Evolutionary conservation across 2,329 filamentous ascomycete species (phyloP), one percentile per base, ranked within the genome.

Genomic region (Cucurbitaria berberidis): DNA sequence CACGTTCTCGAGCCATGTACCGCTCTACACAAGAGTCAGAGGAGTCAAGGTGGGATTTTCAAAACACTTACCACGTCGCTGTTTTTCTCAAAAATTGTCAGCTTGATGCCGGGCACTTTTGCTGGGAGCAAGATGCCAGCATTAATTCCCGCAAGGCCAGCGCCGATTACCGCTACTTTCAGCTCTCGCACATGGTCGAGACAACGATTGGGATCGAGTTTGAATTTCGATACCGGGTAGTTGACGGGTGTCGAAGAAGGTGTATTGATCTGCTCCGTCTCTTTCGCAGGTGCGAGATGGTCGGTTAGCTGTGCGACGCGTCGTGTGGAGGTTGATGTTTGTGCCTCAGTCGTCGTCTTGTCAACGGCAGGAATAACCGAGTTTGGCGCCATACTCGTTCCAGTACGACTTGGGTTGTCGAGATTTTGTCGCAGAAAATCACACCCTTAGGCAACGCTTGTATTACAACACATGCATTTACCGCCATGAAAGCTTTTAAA

Each of bases 61-160:
- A n/a, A 13, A 22, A 13, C 8, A 64, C 66, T 55, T 45, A 64
- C 68, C 10, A 72, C 61, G 39, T 70, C 68, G 85, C 0, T 80
- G 84, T 53, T 70, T 55, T 76, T 74, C 56, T 81, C 79, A 47
- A 76, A 81, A 15, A 81, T 76, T 0, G 72, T 69, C 21, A 91
- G 73, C 39, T 89, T 76, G 42, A 91, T 82, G 0, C 82, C 81
- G 0, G 89, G 88, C 0, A 91, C 84, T 59, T 91, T 91, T 9
- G 77, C 81, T 0, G 88, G 88, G 0, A 92, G 76, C 8, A 91
- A 73, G 7, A 86, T 80, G 0, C 87, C 89, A 1, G 88, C 84
- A 4, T 83, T 81, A 30, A 89, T 81, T 3, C 87, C 87, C 0
- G 84, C 73, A 0, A 89, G 72, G 0, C 87, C 87, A 8, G 85